Evolutionary conservation across 1,139 yeast species (phyloP).

Genomic region (Pichia sp.): DNA sequence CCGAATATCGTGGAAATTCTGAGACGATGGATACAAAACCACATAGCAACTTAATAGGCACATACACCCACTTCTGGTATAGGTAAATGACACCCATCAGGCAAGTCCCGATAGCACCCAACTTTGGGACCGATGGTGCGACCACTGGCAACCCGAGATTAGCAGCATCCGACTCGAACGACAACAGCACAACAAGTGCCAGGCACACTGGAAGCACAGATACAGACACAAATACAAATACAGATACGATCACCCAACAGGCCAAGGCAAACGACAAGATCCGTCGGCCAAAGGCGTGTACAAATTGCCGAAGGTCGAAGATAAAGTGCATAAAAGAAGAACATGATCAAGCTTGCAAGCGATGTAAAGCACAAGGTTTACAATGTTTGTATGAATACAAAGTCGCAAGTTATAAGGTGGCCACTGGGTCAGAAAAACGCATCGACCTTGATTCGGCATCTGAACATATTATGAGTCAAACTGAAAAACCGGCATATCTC

Average conservation of each 20-base stretch:
- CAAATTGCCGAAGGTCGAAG: conserved; percentile 59
- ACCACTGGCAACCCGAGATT: neutral
- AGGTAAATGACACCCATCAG: neutral
- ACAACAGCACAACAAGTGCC: neutral
- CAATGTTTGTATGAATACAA: conserved; percentile 58
- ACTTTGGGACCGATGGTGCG: neutral
- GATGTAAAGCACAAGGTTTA: conserved; percentile 51
- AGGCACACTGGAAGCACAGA: neutral
- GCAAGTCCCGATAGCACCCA: conserved; percentile 1
- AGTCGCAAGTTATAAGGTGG: conserved; percentile 44
- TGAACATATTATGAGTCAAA: neutral
- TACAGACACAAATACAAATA: neutral
- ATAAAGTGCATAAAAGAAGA: conserved; percentile 52
- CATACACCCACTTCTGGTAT: neutral
- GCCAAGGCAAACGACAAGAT: neutral
- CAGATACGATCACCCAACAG: neutral
- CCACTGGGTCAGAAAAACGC: conserved; percentile 18
- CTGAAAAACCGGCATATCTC: neutral
- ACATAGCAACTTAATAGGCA: neutral
- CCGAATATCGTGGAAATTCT: no score
- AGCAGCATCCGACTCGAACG: neutral
- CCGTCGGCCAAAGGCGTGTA: conserved; percentile 51
- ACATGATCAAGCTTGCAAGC: conserved; percentile 50
- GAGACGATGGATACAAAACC: no score
- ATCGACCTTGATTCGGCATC: neutral